phyloP scores from a whole-genome alignment of 192 early-diverging fungal genomes.

The Physocladia obscura region DNA sequence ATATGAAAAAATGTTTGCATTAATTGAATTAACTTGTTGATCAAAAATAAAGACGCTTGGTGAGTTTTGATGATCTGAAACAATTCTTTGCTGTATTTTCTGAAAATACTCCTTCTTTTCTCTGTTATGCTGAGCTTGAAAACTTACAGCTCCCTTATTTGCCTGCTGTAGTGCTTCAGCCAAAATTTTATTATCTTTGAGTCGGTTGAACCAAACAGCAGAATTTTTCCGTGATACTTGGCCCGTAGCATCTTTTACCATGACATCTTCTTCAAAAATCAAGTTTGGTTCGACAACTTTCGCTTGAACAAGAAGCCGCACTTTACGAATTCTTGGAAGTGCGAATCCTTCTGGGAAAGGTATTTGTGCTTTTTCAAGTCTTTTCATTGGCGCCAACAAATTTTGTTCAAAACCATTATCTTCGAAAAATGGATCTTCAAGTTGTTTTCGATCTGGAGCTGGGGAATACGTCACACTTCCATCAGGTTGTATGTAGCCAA shows the following conservation, averaged over 20 bases:
- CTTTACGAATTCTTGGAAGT: constrained; percentile 15
- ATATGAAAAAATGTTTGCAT: background rate
- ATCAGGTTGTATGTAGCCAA: constrained; percentile 45
- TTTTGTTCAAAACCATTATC: constrained; percentile 17
- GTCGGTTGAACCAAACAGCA: constrained; percentile 16
- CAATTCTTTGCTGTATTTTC: background rate
- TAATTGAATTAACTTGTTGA: background rate
- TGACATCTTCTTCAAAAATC: background rate
- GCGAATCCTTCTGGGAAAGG: constrained; percentile 8
- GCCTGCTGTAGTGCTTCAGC: background rate
- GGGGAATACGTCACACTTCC: constrained; percentile 35
- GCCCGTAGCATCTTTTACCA: no score
- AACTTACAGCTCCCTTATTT: background rate
- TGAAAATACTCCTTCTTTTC: background rate
- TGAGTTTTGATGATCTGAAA: constrained; percentile 6
- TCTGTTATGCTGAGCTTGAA: background rate
- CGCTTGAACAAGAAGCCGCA: constrained; percentile 17
- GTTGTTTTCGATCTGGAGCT: background rate
- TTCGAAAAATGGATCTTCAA: background rate
- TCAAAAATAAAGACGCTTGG: constrained; percentile 3
- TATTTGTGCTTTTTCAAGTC: background rate
- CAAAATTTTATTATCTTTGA: background rate
- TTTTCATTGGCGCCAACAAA: constrained; percentile 10
- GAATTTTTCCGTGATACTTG: background rate
- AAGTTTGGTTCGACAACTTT: constrained; percentile 16